A percentile compares a stretch with the other conserved stretches of the same genome.
Conservation (phyloP, 345 rosid species). For the Streptanthus diversifolius region DNA sequence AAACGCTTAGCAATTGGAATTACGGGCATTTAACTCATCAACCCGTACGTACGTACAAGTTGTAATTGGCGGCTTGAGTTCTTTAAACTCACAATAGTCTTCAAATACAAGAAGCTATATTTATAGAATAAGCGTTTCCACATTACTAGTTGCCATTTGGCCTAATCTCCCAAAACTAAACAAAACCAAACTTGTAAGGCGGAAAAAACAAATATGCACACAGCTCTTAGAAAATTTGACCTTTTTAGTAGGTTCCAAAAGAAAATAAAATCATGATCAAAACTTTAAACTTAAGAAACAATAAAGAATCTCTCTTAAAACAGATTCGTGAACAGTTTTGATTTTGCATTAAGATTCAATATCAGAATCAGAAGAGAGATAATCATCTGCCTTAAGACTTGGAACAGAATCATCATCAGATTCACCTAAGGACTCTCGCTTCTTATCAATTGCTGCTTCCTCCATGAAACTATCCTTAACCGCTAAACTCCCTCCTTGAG, state of each 20-base stretch:
- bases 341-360: slow-evolving; percentile 17
- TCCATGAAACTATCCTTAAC: slow-evolving; percentile 24
- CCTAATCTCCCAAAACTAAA: too few species aligned
- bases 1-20: too few species aligned
- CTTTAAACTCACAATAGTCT: too few species aligned
- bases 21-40: too few species aligned
- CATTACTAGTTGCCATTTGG: too few species aligned
- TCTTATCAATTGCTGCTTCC: slow-evolving; percentile 15
- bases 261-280: background rate
- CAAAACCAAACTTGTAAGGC: too few species aligned
- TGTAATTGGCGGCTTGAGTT: too few species aligned
- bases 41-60: too few species aligned
- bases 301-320: background rate
- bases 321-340: background rate
- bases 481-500: slow-evolving; percentile 12
- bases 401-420: slow-evolving; percentile 35
- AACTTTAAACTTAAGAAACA: background rate
- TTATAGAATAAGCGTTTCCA: too few species aligned
- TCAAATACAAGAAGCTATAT: too few species aligned
- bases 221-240: background rate
- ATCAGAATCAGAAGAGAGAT: slow-evolving; percentile 33
- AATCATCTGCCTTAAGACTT: slow-evolving; percentile 20
- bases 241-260: background rate
- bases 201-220: background rate
- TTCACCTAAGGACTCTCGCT: slow-evolving; percentile 14